phyloP scores from a whole-genome alignment of 768 basidiomycete genomes.

The Xerocomellus dryophilus region DNA sequence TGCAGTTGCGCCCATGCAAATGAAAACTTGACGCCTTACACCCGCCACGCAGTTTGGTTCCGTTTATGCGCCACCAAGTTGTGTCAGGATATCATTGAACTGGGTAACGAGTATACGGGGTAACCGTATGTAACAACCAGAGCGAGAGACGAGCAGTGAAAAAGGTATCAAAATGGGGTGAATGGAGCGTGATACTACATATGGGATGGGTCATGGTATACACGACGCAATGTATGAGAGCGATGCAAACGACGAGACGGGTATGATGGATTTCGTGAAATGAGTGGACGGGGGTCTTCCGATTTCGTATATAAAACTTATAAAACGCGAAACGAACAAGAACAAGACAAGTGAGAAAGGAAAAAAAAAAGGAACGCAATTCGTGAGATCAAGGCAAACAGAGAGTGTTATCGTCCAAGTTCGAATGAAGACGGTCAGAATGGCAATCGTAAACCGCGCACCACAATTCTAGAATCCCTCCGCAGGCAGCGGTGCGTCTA shows the following conservation, averaged over 20 bases:
- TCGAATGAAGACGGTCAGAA: conserved; percentile 32
- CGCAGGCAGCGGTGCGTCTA: conserved; percentile 31
- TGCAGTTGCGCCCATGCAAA: conserved; percentile 23
- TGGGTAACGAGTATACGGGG: conserved; percentile 37
- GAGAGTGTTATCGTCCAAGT: conserved; percentile 31
- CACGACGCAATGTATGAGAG: conserved; percentile 37
- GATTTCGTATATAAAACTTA: conserved; percentile 34
- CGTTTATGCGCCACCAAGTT: conserved; percentile 20
- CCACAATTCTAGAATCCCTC: conserved; percentile 31
- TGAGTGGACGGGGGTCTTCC: conserved; percentile 35
- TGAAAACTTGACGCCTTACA: conserved; percentile 24
- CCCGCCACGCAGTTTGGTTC: conserved; percentile 6
- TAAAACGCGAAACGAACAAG: conserved; percentile 28
- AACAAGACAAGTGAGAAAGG: conserved; percentile 13
- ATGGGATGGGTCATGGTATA: conserved; percentile 37
- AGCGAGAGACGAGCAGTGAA: conserved; percentile 12
- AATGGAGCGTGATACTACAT: conserved; percentile 37
- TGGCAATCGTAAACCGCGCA: conserved; percentile 26
- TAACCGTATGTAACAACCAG: conserved; percentile 36
- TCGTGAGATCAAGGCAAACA: conserved; percentile 33
- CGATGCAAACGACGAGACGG: conserved; percentile 36
- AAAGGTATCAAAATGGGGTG: conserved; percentile 36
- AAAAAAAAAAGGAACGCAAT: conserved; percentile 31
- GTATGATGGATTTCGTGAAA: conserved; percentile 36
- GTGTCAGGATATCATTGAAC: conserved; percentile 34